phyloP scores from a whole-genome alignment of 495 filamentous ascomycete genomes.

The Trichoderma parareesei region DNA sequence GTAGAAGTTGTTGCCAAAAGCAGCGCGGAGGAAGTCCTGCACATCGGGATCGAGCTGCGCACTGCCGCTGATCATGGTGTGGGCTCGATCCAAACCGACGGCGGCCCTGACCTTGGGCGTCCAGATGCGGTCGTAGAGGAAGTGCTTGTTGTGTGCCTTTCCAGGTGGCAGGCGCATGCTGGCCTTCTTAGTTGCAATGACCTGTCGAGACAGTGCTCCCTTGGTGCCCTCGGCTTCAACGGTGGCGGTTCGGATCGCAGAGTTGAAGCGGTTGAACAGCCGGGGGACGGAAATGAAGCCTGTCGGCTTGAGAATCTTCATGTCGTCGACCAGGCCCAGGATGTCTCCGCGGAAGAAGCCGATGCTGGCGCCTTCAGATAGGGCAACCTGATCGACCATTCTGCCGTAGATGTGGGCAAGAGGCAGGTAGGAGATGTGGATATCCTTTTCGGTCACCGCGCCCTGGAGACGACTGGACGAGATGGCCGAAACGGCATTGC shows the following conservation, averaged over 20 bases:
- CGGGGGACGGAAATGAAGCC: constrained; percentile 83
- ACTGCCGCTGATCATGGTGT: constrained; percentile 75
- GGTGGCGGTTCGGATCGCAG: constrained; percentile 68
- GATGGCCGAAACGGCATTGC: constrained; percentile 67
- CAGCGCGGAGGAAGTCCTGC: constrained; percentile 80
- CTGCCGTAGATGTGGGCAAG: constrained; percentile 92
- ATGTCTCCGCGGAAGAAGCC: constrained; percentile 97
- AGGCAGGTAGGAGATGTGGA: constrained; percentile 79
- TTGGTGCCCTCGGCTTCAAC: constrained; percentile 72
- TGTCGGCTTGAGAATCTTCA: constrained; percentile 80
- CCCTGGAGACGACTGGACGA: constrained; percentile 47
- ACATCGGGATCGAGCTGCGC: constrained; percentile 84
- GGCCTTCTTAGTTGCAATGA: constrained; percentile 72
- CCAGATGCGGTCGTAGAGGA: constrained; percentile 89
- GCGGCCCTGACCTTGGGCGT: constrained; percentile 76
- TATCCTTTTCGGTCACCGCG: constrained; percentile 44
- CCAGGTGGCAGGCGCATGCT: constrained; percentile 61
- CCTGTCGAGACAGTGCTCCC: constrained; percentile 70
- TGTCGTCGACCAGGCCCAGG: constrained; percentile 75
- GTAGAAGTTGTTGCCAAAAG: constrained; percentile 67
- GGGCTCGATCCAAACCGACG: constrained; percentile 67
- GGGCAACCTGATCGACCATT: constrained; percentile 64
- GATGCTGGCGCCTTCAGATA: constrained; percentile 67
- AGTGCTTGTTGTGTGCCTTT: constrained; percentile 71
- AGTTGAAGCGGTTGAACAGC: constrained; percentile 85